Evolutionary conservation across 2,329 filamentous ascomycete genomes (phyloP).

Genomic region (Colletotrichum truncatum): DNA sequence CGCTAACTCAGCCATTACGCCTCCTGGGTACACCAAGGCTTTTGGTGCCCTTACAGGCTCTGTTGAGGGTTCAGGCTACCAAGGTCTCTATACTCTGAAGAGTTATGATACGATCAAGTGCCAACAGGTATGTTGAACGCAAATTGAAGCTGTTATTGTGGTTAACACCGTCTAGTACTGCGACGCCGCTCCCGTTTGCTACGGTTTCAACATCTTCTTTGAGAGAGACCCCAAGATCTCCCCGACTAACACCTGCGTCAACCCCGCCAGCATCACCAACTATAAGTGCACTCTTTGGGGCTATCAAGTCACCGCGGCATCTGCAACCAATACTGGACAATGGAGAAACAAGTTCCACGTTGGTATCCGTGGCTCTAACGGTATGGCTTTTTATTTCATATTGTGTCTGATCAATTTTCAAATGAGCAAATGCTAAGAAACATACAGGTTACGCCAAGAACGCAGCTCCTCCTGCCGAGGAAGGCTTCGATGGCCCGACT

Average conservation of each 20-base stretch:
- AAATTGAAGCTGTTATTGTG: neutral
- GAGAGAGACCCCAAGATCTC: conserved; percentile 11
- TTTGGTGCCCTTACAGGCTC: neutral
- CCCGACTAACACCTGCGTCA: neutral
- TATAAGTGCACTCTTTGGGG: conserved; percentile 22
- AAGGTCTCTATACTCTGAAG: conserved; percentile 6
- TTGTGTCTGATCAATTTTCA: too few species aligned
- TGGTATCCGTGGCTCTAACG: conserved; percentile 26
- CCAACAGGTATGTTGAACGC: conserved; percentile 4
- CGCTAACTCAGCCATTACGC: neutral
- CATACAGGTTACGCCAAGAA: neutral
- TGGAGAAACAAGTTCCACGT: conserved; percentile 29
- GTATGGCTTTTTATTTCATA: neutral
- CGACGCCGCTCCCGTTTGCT: conserved; percentile 18
- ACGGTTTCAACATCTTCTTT: conserved; percentile 17
- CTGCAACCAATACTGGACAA: conserved; percentile 24
- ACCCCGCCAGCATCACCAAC: conserved; percentile 15
- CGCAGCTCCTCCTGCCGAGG: neutral
- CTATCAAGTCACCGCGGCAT: neutral
- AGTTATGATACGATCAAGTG: conserved; percentile 9
- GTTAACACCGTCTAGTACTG: conserved; percentile 7
- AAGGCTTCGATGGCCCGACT: neutral
- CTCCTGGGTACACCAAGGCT: neutral
- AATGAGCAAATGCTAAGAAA: neutral
- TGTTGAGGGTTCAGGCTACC: neutral